Evolutionary conservation across 768 basidiomycete genomes (phyloP), one percentile per base, ranked within the genome.

Genomic region (Auricularia cornea): DNA sequence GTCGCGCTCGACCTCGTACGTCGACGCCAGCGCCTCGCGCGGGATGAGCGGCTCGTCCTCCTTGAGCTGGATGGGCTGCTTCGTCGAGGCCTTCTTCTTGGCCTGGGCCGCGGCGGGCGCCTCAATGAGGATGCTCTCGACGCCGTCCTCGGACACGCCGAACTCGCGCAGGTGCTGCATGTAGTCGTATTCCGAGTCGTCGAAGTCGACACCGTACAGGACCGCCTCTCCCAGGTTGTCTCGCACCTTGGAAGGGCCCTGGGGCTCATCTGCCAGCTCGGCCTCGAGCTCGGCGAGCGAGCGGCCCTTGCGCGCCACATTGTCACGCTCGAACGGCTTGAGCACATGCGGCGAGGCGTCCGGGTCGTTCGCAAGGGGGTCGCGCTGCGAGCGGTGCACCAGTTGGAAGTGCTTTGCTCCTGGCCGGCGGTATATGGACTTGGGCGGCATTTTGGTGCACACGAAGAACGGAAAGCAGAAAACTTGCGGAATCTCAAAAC

Each of bases 111-210:
- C 70, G 20, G 74, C 69, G 2, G 87, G 85, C n/a, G 90, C 89
- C 67, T 93, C 90, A 59, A 97, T 78, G 63, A 95, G 80, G 60
- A 92, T 76, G 63, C 86, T 89, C 41, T 94, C 92, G 8, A 90
- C 85, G 12, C 90, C 90, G 52, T 87, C 90, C 71, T 92, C 90
- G 63, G 87, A 83, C 14, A 83, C 70, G 3, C 92, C 92, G 59
- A 92, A 84, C 2, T 83, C 69, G 14, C 92, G 88, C 52, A 99
- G 83, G 76, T 99, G 97, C 73, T 95, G 89, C 91, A 98, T 94
- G 78, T 99, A 99, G 75, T 99, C 92, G 78, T 99, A 99, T 64
- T 94, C 84, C 5, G 92, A 89, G 71, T 99, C 95, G 76, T 98
- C 94, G 76, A 85, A 98, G 76, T 92, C 92, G 71, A 99, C 77